Base-by-base conservation (phyloP, 495 filamentous ascomycete genomes). In the Hypoxylon rickii region DNA sequence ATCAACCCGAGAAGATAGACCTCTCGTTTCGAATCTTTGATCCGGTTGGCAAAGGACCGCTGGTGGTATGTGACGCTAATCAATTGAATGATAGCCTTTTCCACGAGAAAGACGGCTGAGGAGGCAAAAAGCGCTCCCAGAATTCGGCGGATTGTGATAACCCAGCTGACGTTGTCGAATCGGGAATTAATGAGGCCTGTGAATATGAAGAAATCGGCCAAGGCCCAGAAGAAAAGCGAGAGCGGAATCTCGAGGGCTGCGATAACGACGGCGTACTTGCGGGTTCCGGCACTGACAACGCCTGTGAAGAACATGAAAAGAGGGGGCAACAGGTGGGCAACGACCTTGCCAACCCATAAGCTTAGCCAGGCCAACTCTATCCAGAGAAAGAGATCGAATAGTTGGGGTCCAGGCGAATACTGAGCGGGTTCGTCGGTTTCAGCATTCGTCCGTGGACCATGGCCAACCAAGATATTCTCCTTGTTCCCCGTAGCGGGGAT, bases 51-150 rank as follows among this genome's bases (percentile, higher is more conserved):
- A 70, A 97, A 97, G 55, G 96, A 94, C 61, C 92, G 88, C 53
- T 91, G 88, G 70, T 98, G 93, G 69, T 98, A 98, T 51, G 86
- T 87, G 66, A 98, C 90, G 38, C 89, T 93, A 68, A 97, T 96
- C 29, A 97, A 78, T 74, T 96, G 94, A 26, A 97, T 86, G 18
- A 96, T 71, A 26, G 89, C 69, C 67, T 95, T 95, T 69, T 97
- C 90, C 4, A 69, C 84, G 16, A 97, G 77, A 44, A 86, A 87
- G 39, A 97, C 84, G 45, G 92, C 66, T 8, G 88, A 81, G 43
- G 88, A 88, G 38, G 96, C 75, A n/a, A 96, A 76, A 17, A 84
- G 67, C 7, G 90, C 90, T 12, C 87, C 83, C 2, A 97, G 78
- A 26, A 96, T 82, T 34, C 83, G 82, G 64, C 85, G 82, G 31